Percentiles rank a stretch among this genome's conserved stretches.
These are phyloP conservation scores for Graphiopsis chlorocephala DNA, from an alignment of 2,329 filamentous ascomycete genomes.

Conservation along the genomic window DNA sequence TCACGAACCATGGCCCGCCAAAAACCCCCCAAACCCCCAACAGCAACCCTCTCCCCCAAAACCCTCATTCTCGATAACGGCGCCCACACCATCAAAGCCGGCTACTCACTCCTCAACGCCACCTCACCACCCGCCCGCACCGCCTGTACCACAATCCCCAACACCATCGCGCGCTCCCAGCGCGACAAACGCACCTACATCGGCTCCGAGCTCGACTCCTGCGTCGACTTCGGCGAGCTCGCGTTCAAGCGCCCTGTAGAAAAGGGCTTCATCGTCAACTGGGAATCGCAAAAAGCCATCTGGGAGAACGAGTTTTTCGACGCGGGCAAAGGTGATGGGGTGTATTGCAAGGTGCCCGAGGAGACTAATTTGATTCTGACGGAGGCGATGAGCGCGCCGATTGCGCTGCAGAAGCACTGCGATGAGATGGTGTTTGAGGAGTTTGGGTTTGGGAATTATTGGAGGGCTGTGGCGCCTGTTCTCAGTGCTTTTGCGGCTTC, in stretches of 20 bases:
- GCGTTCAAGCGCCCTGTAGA: slow-evolving; percentile 86
- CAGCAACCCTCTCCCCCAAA: slow-evolving; percentile 1
- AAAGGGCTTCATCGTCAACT: slow-evolving; percentile 92
- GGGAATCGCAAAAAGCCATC: slow-evolving; percentile 92
- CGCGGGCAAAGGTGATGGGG: slow-evolving; percentile 50
- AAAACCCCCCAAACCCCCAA: slow-evolving; percentile 4
- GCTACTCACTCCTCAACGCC: slow-evolving; percentile 52
- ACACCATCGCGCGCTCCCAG: slow-evolving; percentile 77
- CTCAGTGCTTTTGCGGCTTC: slow-evolving; percentile 59
- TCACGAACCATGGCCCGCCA: slow-evolving; percentile 8
- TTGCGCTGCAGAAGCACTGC: slow-evolving; percentile 79
- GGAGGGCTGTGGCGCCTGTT: slow-evolving; percentile 67
- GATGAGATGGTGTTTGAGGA: slow-evolving; percentile 98
- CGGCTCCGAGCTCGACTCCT: slow-evolving; percentile 72
- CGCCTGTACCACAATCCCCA: slow-evolving; percentile 72
- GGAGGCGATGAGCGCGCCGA: slow-evolving; percentile 80
- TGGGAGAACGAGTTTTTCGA: slow-evolving; percentile 85
- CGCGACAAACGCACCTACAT: slow-evolving; percentile 77
- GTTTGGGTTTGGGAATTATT: slow-evolving; percentile 87
- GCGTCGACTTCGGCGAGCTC: slow-evolving; percentile 86
- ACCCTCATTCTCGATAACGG: slow-evolving; percentile 94
- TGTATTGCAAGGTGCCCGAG: slow-evolving; percentile 63
- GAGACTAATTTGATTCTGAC: slow-evolving; percentile 82
- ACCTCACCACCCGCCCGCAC: slow-evolving; percentile 32
- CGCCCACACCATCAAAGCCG: slow-evolving; percentile 86